These are phyloP conservation scores for Prunus armeniaca DNA, from an alignment of 306 rosid genomes.

Conservation along the genomic window DNA sequence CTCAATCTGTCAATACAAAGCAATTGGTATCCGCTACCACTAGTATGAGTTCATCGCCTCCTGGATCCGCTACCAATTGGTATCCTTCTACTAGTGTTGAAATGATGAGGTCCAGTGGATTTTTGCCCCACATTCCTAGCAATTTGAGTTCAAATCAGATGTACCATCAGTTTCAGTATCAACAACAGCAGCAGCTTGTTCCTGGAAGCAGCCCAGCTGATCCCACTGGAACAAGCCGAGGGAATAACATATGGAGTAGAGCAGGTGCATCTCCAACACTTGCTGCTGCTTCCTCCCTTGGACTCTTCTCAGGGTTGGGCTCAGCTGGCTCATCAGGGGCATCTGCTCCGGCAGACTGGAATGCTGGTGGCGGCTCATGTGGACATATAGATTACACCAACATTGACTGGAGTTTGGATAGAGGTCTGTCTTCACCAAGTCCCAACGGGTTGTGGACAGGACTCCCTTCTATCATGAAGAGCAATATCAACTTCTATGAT, in stretches of 20 bases:
- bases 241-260: slow-evolving; percentile 63
- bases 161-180: slow-evolving; percentile 78
- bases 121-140: slow-evolving; percentile 56
- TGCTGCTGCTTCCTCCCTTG: slow-evolving; percentile 86
- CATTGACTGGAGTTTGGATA: slow-evolving; percentile 93
- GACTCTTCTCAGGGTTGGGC: slow-evolving; percentile 87
- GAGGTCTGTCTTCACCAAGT: slow-evolving; percentile 48
- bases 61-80: slow-evolving; percentile 63
- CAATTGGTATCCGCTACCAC: slow-evolving; percentile 44
- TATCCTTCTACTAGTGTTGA: slow-evolving; percentile 57
- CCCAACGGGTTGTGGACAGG: slow-evolving; percentile 71
- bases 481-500: slow-evolving; percentile 45
- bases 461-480: slow-evolving; percentile 57
- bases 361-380: slow-evolving; percentile 63
- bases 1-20: slow-evolving; percentile 62
- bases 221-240: slow-evolving; percentile 50
- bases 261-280: slow-evolving; percentile 59
- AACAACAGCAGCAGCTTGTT: slow-evolving; percentile 48
- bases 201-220: slow-evolving; percentile 58
- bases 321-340: slow-evolving; percentile 75
- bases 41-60: slow-evolving; percentile 76
- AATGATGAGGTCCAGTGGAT: slow-evolving; percentile 57
- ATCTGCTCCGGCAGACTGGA: slow-evolving; percentile 86
- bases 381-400: slow-evolving; percentile 66
- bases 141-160: slow-evolving; percentile 57